A percentile compares a stretch with the other conserved stretches of the same genome.
These are phyloP conservation scores for Solanum infundibuliforme DNA, from an alignment of 257 asterid genomes.

Conservation along the genomic window DNA sequence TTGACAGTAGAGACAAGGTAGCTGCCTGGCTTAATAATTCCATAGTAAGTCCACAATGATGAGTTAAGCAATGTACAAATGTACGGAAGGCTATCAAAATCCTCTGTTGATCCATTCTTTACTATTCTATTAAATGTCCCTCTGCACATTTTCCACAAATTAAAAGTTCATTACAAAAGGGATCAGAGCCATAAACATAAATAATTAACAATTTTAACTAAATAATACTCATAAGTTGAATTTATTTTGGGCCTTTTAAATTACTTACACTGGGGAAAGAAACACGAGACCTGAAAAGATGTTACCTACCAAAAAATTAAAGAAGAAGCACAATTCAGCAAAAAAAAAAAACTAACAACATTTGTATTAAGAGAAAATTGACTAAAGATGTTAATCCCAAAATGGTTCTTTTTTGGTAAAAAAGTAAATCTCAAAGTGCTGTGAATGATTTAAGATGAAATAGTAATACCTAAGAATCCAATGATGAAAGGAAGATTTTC, in stretches of 20 bases:
- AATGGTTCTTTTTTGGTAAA: background rate
- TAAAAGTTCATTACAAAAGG: background rate
- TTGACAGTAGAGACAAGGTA: constrained; percentile 24
- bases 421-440: background rate
- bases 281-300: constrained; percentile 15
- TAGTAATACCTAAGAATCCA: background rate
- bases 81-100: constrained; percentile 30
- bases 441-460: background rate
- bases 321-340: background rate
- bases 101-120: constrained; percentile 16
- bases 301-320: constrained; percentile 11
- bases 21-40: constrained; percentile 14
- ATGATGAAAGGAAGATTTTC: background rate
- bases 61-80: constrained; percentile 17
- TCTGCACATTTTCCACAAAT: constrained; percentile 3
- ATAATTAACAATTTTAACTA: background rate
- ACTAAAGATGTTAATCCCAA: background rate
- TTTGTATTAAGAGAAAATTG: background rate
- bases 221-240: background rate
- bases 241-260: background rate
- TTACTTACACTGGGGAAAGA: constrained; percentile 26
- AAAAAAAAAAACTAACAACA: background rate
- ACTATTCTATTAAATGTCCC: constrained; percentile 21
- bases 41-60: constrained; percentile 32
- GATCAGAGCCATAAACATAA: background rate